Base-by-base conservation (phyloP, 75 land plant species). In the Adiantum capillusveneris region DNA sequence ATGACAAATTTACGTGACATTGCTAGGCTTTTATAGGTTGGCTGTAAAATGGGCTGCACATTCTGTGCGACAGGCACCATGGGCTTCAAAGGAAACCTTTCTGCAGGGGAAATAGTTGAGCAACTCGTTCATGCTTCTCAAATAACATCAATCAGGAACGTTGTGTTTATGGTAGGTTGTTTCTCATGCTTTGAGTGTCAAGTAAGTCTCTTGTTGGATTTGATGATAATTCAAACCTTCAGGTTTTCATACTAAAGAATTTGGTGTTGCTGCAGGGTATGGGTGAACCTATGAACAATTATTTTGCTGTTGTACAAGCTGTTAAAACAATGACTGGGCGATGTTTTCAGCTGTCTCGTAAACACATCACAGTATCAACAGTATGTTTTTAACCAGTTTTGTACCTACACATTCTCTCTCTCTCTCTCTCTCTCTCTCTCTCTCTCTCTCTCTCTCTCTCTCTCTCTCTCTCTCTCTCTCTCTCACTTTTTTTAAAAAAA, bases 261-360 rank as follows among this genome's bases (percentile, higher is more conserved):
- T n/a, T n/a, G n/a, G n/a, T n/a, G n/a, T n/a, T n/a, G n/a, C n/a
- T 9, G 14, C 43, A 95, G 99, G 96, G 99, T 53, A 95, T 95
- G 99, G 99, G 99, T 43, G 99, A 95, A 62, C 99, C 99, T 63
- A 72, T 95, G 63, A 95, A 90, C 73, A 95, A 95, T 73, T 95
- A 86, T 57, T 11, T 75, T 56, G 68, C 96, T 0, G 71, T 95
- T 25, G 91, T 95, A 49, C 81, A 95, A 77, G 99, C 91, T 46
- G 50, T 87, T 16, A 75, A 76, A 14, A 55, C 69, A 42, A 86
- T 95, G 87, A 90, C 72, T 43, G 82, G 78, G 48, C 57, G 58
- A 42, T 84, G 97, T 57, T 95, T 95, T 71, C 84, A 77, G 50
- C 41, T 95, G 42, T 86, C 99, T 57, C 86, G 86, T 52, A 90